A percentile compares a stretch with the other conserved stretches of the same genome.
phyloP scores from a whole-genome alignment of 805 yeast species.

The Metschnikowia shivogae region DNA sequence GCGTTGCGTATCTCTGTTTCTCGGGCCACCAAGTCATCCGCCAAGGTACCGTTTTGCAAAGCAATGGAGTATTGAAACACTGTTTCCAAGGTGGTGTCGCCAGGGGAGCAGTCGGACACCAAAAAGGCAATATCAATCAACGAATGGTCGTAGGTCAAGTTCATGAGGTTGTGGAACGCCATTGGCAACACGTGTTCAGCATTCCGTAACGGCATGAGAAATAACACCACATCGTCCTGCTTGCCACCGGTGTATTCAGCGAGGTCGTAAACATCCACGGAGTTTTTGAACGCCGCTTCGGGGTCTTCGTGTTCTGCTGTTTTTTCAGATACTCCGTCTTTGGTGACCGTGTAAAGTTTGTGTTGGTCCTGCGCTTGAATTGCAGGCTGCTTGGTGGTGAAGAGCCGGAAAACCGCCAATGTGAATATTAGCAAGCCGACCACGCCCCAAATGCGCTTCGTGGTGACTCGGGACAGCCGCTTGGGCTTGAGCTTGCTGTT shows the following conservation, averaged over 20 bases:
- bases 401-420: conserved; percentile 5
- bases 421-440: conserved; percentile 11
- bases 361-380: conserved; percentile 12
- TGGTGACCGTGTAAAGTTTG: conserved; percentile 28
- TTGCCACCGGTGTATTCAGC: conserved; percentile 51
- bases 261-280: conserved; percentile 61
- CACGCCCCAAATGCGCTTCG: conserved; percentile 7
- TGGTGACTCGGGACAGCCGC: conserved; percentile 10
- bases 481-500: conserved; percentile 11
- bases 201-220: conserved; percentile 74
- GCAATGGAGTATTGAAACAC: conserved; percentile 61
- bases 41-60: conserved; percentile 67
- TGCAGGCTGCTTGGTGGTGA: background rate
- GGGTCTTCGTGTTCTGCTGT: conserved; percentile 4
- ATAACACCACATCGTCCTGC: conserved; percentile 52
- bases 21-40: conserved; percentile 42
- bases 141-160: conserved; percentile 77
- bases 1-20: conserved; percentile 30
- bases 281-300: conserved; percentile 39
- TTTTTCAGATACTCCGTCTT: conserved; percentile 25
- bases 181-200: conserved; percentile 74
- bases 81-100: conserved; percentile 61
- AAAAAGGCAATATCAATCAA: conserved; percentile 76
- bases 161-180: conserved; percentile 83
- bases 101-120: conserved; percentile 74